Conservation (phyloP, 331 rosid genomes). For the Rosa hybrid region DNA sequence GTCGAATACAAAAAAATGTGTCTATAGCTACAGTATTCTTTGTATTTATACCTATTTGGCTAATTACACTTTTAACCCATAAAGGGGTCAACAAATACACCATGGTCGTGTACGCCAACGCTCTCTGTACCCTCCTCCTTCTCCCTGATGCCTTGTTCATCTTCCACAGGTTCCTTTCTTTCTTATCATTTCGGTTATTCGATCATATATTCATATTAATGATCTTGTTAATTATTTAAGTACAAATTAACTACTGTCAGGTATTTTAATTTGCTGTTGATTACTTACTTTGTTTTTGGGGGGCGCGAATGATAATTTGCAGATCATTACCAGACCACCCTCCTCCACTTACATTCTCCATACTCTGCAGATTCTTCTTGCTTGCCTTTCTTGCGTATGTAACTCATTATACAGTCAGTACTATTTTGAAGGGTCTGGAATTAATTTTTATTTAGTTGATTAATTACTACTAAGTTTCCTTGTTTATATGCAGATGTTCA, state of each 20-base stretch:
- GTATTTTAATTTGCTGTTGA: too few species aligned
- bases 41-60: too few species aligned
- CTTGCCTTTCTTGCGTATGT: slow-evolving; percentile 43
- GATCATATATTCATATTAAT: too few species aligned
- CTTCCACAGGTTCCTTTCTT: slow-evolving; percentile 28
- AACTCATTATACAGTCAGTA: background rate
- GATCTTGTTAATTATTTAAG: too few species aligned
- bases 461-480: background rate
- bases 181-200: too few species aligned
- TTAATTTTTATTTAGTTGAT: background rate
- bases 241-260: too few species aligned
- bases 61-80: too few species aligned
- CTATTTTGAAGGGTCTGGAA: too few species aligned
- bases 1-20: too few species aligned
- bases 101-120: slow-evolving; percentile 38
- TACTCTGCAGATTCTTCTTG: slow-evolving; percentile 40
- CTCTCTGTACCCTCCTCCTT: slow-evolving; percentile 35
- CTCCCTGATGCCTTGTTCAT: slow-evolving; percentile 31
- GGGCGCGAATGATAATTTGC: background rate
- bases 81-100: slow-evolving; percentile 33
- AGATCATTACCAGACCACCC: slow-evolving; percentile 31
- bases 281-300: background rate
- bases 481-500: slow-evolving; percentile 24
- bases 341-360: slow-evolving; percentile 40
- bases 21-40: too few species aligned